These are phyloP conservation scores for Dovyalis caffra DNA, from an alignment of 345 rosid genomes.

Conservation along the genomic window DNA sequence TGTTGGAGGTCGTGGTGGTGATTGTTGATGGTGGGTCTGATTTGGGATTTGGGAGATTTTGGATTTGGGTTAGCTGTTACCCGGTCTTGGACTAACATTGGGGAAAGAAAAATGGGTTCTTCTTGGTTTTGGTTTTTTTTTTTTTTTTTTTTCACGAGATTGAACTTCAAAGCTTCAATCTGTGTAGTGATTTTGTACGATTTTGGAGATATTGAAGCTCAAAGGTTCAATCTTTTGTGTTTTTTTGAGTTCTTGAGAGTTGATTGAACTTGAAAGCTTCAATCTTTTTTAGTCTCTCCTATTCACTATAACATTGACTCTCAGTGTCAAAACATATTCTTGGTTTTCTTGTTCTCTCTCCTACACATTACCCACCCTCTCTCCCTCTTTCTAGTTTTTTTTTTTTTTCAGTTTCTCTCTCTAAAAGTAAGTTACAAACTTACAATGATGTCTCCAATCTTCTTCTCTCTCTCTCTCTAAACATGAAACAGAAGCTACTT, in stretches of 20 bases:
- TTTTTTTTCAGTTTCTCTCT: not conserved
- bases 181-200: not conserved
- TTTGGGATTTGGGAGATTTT: not conserved
- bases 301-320: not conserved
- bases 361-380: not conserved
- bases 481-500: not conserved
- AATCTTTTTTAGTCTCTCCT: not conserved
- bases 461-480: not conserved
- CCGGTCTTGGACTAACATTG: constrained; percentile 94
- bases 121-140: not conserved
- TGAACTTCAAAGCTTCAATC: not conserved
- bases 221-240: not conserved
- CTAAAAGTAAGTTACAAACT: not conserved
- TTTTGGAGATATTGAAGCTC: not conserved
- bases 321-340: not conserved
- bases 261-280: not conserved
- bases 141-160: not conserved
- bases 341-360: not conserved
- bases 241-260: not conserved
- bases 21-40: constrained; percentile 39
- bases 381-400: not conserved
- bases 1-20: constrained; percentile 42
- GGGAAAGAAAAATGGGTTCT: not conserved
- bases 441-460: not conserved
- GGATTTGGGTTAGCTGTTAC: constrained; percentile 8